A percentile compares a stretch with the other conserved stretches of the same genome.
Conservation (phyloP, 306 rosid species). For the Castanea mollissima region DNA sequence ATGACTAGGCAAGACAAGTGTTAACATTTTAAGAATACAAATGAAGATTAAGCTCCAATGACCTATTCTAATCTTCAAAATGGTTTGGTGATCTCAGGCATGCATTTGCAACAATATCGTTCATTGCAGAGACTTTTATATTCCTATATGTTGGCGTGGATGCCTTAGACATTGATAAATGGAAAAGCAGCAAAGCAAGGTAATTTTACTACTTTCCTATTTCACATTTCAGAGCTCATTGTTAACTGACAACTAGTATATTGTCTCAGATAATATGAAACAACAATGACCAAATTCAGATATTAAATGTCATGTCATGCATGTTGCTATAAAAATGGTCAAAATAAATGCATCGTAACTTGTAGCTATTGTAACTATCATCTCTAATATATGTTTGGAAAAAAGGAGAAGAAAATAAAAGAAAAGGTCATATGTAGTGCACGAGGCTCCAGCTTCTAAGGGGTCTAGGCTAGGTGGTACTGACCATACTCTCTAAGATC, state of each 20-base stretch:
- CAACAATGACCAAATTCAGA: neutral
- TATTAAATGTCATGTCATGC: neutral
- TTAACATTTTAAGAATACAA: too few relatives aligned
- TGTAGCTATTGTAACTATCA: too few relatives aligned
- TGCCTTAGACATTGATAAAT: slow-evolving; percentile 69
- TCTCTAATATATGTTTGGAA: too few relatives aligned
- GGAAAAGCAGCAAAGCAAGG: slow-evolving; percentile 65
- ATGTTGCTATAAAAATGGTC: neutral
- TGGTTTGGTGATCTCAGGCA: slow-evolving; percentile 52
- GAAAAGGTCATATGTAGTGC: too few relatives aligned
- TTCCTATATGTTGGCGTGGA: slow-evolving; percentile 91
- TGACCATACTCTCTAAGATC: too few relatives aligned
- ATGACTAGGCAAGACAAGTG: too few relatives aligned
- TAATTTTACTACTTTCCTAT: slow-evolving; percentile 17
- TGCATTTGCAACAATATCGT: slow-evolving; percentile 81
- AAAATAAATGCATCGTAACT: neutral
- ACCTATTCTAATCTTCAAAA: neutral
- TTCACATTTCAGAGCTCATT: neutral
- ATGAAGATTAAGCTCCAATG: neutral
- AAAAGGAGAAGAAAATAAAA: too few relatives aligned
- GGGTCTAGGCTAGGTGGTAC: too few relatives aligned
- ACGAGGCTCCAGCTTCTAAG: too few relatives aligned
- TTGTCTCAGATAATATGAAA: neutral
- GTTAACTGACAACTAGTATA: neutral
- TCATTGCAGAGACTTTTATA: slow-evolving; percentile 80